Evolutionary conservation across 2,329 filamentous ascomycete genomes (phyloP).

Genomic region (Mariannaea sp.): DNA sequence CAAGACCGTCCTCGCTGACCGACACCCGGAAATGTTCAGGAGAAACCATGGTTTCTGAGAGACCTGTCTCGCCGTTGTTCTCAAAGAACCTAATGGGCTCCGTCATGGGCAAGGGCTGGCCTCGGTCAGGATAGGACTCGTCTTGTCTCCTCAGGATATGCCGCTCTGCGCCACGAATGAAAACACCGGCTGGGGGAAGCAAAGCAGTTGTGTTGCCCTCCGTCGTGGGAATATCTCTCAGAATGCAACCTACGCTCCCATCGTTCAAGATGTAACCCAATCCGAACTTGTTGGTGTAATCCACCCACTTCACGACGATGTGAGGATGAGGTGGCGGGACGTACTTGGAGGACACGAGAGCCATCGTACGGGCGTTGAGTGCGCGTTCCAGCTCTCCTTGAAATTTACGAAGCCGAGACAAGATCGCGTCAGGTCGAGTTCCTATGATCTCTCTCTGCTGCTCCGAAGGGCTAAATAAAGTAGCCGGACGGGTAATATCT

Average conservation of each 20-base stretch:
- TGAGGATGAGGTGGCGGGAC: constrained; percentile 61
- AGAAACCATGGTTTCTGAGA: constrained; percentile 66
- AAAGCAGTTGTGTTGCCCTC: constrained; percentile 55
- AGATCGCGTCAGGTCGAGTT: constrained; percentile 62
- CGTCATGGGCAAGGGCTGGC: constrained; percentile 68
- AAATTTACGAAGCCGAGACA: constrained; percentile 60
- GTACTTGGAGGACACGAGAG: constrained; percentile 60
- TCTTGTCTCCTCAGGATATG: constrained; percentile 69
- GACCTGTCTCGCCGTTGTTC: constrained; percentile 67
- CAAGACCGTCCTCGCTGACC: constrained; percentile 61
- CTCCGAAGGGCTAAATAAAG: constrained; percentile 62
- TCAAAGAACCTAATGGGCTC: constrained; percentile 73
- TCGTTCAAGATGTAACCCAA: constrained; percentile 84
- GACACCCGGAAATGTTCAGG: constrained; percentile 64
- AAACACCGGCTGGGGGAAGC: constrained; percentile 71
- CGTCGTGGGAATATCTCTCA: constrained; percentile 59
- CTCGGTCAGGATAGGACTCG: constrained; percentile 58
- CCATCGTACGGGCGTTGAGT: constrained; percentile 66
- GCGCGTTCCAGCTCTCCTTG: constrained; percentile 66
- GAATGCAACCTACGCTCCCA: constrained; percentile 75
- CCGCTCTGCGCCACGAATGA: constrained; percentile 72
- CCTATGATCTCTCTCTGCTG: constrained; percentile 54
- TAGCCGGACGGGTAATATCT: constrained; percentile 46
- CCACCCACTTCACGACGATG: constrained; percentile 80
- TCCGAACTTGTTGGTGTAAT: constrained; percentile 86